A percentile compares a stretch with the other conserved stretches of the same genome.
Conservation (phyloP, 2,329 filamentous ascomycete genomes). For the Alternaria brassicae region DNA sequence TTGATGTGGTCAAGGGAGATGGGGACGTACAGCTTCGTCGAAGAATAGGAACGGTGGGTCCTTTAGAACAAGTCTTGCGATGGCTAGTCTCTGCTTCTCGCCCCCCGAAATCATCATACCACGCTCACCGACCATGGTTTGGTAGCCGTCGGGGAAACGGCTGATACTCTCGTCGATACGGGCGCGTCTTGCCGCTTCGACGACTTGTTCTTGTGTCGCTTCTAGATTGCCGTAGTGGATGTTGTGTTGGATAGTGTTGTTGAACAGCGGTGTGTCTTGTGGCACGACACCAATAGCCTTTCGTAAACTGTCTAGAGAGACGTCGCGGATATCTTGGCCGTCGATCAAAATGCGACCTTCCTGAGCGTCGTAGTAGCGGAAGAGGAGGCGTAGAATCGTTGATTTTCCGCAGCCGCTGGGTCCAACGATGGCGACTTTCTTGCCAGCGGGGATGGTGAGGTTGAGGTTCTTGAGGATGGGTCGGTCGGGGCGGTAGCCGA, state of each 20-base stretch:
- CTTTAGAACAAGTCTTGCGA: constrained; percentile 84
- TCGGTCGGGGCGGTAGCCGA: constrained; percentile 86
- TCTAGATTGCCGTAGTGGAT: constrained; percentile 89
- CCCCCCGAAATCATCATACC: constrained; percentile 97
- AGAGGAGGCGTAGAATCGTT: constrained; percentile 86
- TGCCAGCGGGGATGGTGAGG: constrained; percentile 90
- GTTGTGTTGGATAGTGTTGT: constrained; percentile 94
- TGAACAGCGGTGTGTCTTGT: constrained; percentile 96
- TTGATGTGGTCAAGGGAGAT: neutral
- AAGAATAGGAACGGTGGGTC: constrained; percentile 92
- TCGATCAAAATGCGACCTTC: constrained; percentile 87
- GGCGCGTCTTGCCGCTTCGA: constrained; percentile 80
- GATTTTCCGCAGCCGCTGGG: constrained; percentile 97
- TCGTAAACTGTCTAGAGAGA: constrained; percentile 82
- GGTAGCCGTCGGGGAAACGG: constrained; percentile 84
- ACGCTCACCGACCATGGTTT: constrained; percentile 89
- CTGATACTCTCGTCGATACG: constrained; percentile 78
- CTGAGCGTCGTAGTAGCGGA: constrained; percentile 93
- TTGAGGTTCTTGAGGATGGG: constrained; percentile 85
- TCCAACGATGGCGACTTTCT: constrained; percentile 95
- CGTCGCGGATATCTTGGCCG: constrained; percentile 86
- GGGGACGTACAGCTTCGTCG: constrained; percentile 74
- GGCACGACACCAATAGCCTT: constrained; percentile 92
- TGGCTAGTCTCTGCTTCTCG: constrained; percentile 89
- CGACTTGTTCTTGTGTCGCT: constrained; percentile 74